These are phyloP conservation scores for Amorphotheca resinae DNA, from an alignment of 495 filamentous ascomycete genomes.

Conservation along the genomic window DNA sequence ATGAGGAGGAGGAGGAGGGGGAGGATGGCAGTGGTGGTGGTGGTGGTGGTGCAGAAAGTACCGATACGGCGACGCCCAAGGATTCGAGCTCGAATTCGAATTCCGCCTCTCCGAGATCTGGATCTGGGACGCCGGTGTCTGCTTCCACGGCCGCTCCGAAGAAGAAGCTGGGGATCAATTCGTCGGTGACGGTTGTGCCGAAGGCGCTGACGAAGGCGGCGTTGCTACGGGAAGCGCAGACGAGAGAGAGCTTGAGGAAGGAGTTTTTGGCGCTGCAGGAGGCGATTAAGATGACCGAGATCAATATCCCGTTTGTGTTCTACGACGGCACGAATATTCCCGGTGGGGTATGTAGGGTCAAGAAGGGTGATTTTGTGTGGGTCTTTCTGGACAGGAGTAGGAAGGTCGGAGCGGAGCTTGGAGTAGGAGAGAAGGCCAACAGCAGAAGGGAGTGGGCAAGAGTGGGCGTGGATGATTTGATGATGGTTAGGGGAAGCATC, in stretches of 20 bases:
- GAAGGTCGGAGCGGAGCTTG: conserved; percentile 77
- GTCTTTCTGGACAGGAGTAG: conserved; percentile 80
- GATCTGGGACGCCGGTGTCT: conserved; percentile 20
- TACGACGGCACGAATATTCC: conserved; percentile 97
- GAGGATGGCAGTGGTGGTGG: not conserved
- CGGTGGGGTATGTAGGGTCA: conserved; percentile 66
- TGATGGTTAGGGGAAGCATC: conserved; percentile 82
- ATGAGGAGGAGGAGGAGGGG: conserved; percentile 34
- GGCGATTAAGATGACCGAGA: conserved; percentile 76
- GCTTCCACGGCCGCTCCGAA: conserved; percentile 26
- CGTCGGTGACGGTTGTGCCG: conserved; percentile 53
- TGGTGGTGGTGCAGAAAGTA: too few species aligned
- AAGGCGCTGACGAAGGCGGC: conserved; percentile 80
- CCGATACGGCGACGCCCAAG: conserved; percentile 4
- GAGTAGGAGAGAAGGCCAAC: conserved; percentile 49
- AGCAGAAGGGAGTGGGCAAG: conserved; percentile 78
- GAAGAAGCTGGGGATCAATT: conserved; percentile 50
- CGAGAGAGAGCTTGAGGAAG: conserved; percentile 69
- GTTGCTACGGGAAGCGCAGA: conserved; percentile 64
- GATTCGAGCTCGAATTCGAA: conserved; percentile 5
- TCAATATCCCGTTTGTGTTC: conserved; percentile 90
- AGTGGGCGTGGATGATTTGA: conserved; percentile 90
- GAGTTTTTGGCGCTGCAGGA: conserved; percentile 80
- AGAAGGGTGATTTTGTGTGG: conserved; percentile 88
- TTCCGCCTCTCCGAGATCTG: not conserved